These are phyloP conservation scores for Lentithecium fluviatile DNA, from an alignment of 495 filamentous ascomycete genomes.

Conservation along the genomic window DNA sequence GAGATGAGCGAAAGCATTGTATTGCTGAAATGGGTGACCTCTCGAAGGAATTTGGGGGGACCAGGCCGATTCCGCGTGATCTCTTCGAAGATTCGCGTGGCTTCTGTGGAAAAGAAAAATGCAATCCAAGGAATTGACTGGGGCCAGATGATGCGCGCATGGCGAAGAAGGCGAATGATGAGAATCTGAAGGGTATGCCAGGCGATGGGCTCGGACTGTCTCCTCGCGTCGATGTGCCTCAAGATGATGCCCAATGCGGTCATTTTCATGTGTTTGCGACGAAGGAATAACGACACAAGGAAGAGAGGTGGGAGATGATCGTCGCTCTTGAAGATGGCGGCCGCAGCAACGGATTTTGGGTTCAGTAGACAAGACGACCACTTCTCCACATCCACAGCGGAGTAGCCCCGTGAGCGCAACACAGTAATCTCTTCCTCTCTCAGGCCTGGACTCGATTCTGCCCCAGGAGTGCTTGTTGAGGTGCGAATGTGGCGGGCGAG, in stretches of 20 bases:
- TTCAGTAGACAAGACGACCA: constrained; percentile 15
- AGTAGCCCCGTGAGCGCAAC: constrained; percentile 15
- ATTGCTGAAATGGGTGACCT: constrained; percentile 49
- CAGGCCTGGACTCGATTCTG: constrained; percentile 3
- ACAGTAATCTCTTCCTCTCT: constrained; percentile 2
- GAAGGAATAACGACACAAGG: constrained; percentile 31
- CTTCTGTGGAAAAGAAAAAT: constrained; percentile 34
- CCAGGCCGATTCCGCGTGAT: not conserved
- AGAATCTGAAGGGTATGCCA: constrained; percentile 8
- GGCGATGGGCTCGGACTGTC: constrained; percentile 3
- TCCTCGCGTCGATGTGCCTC: constrained; percentile 14
- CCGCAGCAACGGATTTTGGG: constrained; percentile 1
- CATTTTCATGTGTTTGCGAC: constrained; percentile 13
- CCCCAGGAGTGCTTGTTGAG: not conserved
- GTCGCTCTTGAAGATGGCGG: constrained; percentile 2
- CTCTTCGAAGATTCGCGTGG: constrained; percentile 1
- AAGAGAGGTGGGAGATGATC: constrained; percentile 24
- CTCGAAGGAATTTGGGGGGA: not conserved
- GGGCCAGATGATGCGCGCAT: constrained; percentile 59
- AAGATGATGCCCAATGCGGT: constrained; percentile 17
- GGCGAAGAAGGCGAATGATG: constrained; percentile 50
- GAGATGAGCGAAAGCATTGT: constrained; percentile 56
- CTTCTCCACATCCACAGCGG: not conserved
- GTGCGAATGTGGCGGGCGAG: constrained; percentile 13
- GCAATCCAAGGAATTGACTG: constrained; percentile 52